These are phyloP conservation scores for Diplodia seriata DNA, from an alignment of 2,329 filamentous ascomycete species.

Conservation along the genomic window DNA sequence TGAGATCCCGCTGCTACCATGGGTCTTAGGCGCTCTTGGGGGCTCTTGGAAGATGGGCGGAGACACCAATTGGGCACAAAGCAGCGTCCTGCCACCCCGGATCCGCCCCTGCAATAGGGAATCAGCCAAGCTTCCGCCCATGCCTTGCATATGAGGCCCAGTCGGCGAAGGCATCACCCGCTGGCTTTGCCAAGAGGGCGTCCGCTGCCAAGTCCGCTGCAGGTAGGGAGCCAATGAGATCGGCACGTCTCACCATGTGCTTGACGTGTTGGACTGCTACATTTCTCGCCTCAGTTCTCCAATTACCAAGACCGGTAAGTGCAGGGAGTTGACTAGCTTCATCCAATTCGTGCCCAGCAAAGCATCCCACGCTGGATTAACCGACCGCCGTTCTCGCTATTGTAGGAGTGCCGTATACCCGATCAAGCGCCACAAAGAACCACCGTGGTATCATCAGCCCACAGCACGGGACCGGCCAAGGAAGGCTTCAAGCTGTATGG, in stretches of 20 bases:
- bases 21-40: conserved; percentile 6
- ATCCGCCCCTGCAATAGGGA: background rate
- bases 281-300: conserved; percentile 6
- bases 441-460: background rate
- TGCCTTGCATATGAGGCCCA: background rate
- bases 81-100: background rate
- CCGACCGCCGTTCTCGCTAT: background rate
- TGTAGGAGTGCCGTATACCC: conserved; percentile 4
- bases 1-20: background rate
- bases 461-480: background rate
- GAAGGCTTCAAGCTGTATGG: background rate
- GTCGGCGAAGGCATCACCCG: conserved; percentile 24
- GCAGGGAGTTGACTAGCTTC: background rate
- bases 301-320: conserved; percentile 2
- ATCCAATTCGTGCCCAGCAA: background rate
- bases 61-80: conserved; percentile 8
- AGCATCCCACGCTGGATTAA: background rate
- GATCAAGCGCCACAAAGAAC: background rate
- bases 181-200: background rate
- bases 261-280: conserved; percentile 23
- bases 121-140: conserved; percentile 21
- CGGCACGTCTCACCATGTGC: conserved; percentile 15
- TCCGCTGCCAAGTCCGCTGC: conserved; percentile 30
- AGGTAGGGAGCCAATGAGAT: conserved; percentile 16
- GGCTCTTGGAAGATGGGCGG: background rate